Conservation (phyloP, 805 yeast species). For the Yarrowia sp. region DNA sequence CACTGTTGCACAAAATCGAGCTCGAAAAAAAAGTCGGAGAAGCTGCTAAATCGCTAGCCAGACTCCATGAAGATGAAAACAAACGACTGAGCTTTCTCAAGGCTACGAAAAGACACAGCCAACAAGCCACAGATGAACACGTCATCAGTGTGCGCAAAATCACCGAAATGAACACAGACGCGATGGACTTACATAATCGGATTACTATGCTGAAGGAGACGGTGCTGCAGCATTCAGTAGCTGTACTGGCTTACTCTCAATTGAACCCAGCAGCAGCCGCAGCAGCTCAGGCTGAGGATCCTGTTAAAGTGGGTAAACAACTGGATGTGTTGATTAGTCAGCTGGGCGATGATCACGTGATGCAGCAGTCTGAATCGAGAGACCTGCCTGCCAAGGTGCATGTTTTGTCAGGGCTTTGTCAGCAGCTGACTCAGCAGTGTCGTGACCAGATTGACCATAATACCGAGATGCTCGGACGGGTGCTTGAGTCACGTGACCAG, state of each 20-base stretch:
- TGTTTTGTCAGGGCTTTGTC: not conserved
- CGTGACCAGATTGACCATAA: slow-evolving; percentile 5
- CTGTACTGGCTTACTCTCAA: slow-evolving; percentile 26
- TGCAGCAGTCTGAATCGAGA: not conserved
- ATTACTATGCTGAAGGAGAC: not conserved
- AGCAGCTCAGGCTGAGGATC: slow-evolving; percentile 10
- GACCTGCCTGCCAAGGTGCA: not conserved
- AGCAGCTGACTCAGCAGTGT: slow-evolving; percentile 23
- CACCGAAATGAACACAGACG: slow-evolving; percentile 8
- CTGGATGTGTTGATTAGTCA: slow-evolving; percentile 5
- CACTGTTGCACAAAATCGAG: slow-evolving; percentile 30
- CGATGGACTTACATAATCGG: slow-evolving; percentile 13
- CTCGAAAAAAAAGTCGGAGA: slow-evolving; percentile 35
- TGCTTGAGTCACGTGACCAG: not conserved
- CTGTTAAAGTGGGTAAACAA: not conserved
- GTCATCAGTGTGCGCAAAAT: slow-evolving; percentile 1
- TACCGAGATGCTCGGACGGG: slow-evolving; percentile 5
- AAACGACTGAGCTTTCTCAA: not conserved
- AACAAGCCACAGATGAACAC: slow-evolving; percentile 34
- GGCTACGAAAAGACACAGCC: slow-evolving; percentile 32
- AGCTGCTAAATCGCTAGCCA: slow-evolving; percentile 33
- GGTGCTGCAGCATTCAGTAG: slow-evolving; percentile 23
- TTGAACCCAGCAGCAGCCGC: slow-evolving; percentile 19
- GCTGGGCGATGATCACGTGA: not conserved
- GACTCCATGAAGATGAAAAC: slow-evolving; percentile 29